Conservation (phyloP, 2,329 filamentous ascomycete species). For the Trichoderma koningii region DNA sequence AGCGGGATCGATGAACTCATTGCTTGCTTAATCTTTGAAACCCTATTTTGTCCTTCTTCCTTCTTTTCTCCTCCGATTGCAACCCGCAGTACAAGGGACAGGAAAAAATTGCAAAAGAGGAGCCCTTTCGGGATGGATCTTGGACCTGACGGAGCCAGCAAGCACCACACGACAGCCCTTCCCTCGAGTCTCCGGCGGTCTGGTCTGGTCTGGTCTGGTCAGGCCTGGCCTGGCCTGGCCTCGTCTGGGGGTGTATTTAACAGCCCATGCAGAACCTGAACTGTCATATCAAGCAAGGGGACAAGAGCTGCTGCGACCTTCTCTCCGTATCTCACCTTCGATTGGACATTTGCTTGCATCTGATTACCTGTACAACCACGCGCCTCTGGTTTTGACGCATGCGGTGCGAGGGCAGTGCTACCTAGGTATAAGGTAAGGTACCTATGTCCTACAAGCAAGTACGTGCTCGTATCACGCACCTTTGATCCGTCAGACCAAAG, state of each 20-base stretch:
- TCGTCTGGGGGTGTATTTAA: slow-evolving; percentile 17
- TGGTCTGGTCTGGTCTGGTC: background rate
- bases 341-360: too few species aligned
- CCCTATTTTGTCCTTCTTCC: too few species aligned
- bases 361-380: slow-evolving; percentile 10
- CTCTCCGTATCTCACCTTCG: too few species aligned
- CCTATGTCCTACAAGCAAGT: background rate
- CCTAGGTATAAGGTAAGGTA: too few species aligned
- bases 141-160: slow-evolving; percentile 5
- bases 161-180: slow-evolving; percentile 3
- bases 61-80: background rate
- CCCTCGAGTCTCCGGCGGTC: slow-evolving; percentile 26
- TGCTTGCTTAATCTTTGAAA: background rate
- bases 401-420: background rate
- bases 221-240: too few species aligned
- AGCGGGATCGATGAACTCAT: slow-evolving; percentile 21
- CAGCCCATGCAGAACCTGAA: background rate
- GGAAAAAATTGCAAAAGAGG: slow-evolving; percentile 14
- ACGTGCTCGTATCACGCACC: slow-evolving; percentile 4
- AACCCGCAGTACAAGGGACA: background rate
- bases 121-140: background rate
- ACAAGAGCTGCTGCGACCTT: slow-evolving; percentile 10
- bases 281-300: background rate
- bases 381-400: slow-evolving; percentile 19
- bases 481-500: slow-evolving; percentile 1